Evolutionary conservation across 2,329 filamentous ascomycete species (phyloP).

Genomic region (Stagonosporopsis chrysanthemi): DNA sequence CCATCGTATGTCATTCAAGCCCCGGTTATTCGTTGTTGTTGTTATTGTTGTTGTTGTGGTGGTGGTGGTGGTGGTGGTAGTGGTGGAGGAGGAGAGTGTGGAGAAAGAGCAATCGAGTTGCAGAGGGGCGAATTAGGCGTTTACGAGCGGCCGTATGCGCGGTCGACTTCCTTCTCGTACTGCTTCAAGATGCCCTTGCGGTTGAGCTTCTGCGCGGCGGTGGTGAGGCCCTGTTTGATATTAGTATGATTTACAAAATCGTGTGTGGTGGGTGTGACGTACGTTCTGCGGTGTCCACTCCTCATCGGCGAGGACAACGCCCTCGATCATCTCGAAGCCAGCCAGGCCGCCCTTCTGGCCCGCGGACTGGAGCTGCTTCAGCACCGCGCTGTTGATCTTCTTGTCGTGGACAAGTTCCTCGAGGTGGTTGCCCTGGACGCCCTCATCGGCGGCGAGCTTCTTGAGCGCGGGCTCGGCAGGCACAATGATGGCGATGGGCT

Average conservation of each 20-base stretch:
- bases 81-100: background rate
- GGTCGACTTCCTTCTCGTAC: constrained; percentile 60
- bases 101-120: no score
- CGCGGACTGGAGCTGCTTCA: constrained; percentile 72
- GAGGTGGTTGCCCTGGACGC: constrained; percentile 68
- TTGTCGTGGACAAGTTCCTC: constrained; percentile 73
- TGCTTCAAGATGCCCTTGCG: constrained; percentile 58
- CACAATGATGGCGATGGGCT: constrained; percentile 83
- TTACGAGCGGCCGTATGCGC: constrained; percentile 51
- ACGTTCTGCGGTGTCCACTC: constrained; percentile 89
- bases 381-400: constrained; percentile 69
- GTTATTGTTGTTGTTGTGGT: constrained; percentile 4
- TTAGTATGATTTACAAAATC: background rate
- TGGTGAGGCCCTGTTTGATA: constrained; percentile 54
- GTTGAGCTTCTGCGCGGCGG: constrained; percentile 62
- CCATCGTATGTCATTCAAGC: background rate
- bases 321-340: constrained; percentile 76
- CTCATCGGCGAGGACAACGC: constrained; percentile 80
- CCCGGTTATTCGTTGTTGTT: constrained; percentile 2
- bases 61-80: background rate
- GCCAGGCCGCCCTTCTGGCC: constrained; percentile 72
- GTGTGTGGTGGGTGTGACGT: constrained; percentile 54
- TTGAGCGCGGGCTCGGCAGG: constrained; percentile 64
- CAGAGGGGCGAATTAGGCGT: background rate
- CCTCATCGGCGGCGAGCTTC: constrained; percentile 63